Evolutionary conservation across 768 basidiomycete genomes (phyloP), one percentile per base, ranked within the genome.

Genomic region (Mycena latifolia): DNA sequence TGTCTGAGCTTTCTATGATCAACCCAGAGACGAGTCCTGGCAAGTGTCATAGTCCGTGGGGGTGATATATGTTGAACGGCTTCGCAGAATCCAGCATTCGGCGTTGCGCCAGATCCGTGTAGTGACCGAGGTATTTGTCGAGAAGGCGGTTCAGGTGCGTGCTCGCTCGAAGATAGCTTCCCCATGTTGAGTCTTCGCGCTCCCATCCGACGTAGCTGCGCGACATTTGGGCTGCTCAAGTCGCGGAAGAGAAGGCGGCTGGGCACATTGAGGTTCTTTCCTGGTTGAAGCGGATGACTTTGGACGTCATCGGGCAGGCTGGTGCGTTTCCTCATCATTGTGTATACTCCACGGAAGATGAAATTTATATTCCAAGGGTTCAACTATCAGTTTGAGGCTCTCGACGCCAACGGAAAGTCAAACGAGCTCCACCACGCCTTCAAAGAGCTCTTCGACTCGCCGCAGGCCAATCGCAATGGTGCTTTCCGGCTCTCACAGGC

Each of bases 81-180:
- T 14, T 37, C 25, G 5, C 46, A 82, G 84, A 85, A 85, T 51
- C 84, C 83, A 9, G 82, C 83, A 3, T 85, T 85, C 45, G 81
- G 82, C 3, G 75, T 77, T 1, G 72, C 75, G 0, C n/a, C 84
- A 85, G 60, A 77, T 85, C 33, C 76, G 83, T 0, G 77, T 75
- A 11, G 50, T 84, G 5, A 80, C 80, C 0, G 74, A 75, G 5
- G 75, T 79, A 17, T 58, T 84, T 78, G 50, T 80, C 14, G 76
- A 75, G 9, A 83, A 83, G 37, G 11, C 37, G 37, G 37, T 39
- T 15, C 37, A 39, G 17, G n/a, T n/a, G n/a, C n/a, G n/a, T n/a
- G n/a, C n/a, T n/a, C n/a, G n/a, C n/a, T n/a, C n/a, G n/a, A n/a
- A n/a, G n/a, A n/a, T n/a, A n/a, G n/a, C n/a, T n/a, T n/a, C n/a